phyloP scores from a whole-genome alignment of 2,329 filamentous ascomycete species.

The Trichophyton schoenleinii region DNA sequence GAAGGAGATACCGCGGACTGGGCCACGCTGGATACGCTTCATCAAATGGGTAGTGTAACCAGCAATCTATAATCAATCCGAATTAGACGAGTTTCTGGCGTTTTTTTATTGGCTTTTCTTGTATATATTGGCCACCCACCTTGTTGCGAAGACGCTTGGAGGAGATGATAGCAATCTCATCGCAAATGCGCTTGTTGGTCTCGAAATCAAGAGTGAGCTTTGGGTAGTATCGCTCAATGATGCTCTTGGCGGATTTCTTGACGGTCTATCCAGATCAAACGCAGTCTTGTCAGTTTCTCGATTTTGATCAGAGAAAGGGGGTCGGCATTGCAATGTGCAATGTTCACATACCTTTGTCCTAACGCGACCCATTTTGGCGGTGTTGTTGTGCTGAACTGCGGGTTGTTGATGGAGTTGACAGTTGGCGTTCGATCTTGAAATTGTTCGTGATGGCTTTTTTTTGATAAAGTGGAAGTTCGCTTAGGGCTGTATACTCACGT shows the following conservation, averaged over 20 bases:
- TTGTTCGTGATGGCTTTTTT: background rate
- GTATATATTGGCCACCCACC: constrained; percentile 39
- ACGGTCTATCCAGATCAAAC: constrained; percentile 42
- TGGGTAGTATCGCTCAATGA: constrained; percentile 98
- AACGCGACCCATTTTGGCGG: constrained; percentile 15
- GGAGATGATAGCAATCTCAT: constrained; percentile 99
- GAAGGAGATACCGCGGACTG: constrained; percentile 99
- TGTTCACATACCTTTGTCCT: constrained; percentile 18
- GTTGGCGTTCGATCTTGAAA: background rate
- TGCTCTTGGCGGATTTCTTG: constrained; percentile 93
- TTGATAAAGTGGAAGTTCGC: background rate
- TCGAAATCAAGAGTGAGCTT: constrained; percentile 99
- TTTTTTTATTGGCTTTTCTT: background rate
- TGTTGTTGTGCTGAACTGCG: constrained; percentile 12
- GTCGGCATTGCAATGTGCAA: constrained; percentile 2
- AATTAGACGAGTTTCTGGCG: background rate
- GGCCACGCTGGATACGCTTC: constrained; percentile 99
- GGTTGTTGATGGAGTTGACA: background rate
- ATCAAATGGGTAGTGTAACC: constrained; percentile 98
- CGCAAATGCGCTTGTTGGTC: constrained; percentile 99
- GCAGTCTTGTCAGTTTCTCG: constrained; percentile 5
- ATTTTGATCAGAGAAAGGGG: background rate
- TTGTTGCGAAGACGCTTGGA: constrained; percentile 99
- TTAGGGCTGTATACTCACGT: background rate
- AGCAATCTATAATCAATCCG: constrained; percentile 55